phyloP scores from a whole-genome alignment of 2,329 filamentous ascomycete genomes.

The Colletotrichum sp. region DNA sequence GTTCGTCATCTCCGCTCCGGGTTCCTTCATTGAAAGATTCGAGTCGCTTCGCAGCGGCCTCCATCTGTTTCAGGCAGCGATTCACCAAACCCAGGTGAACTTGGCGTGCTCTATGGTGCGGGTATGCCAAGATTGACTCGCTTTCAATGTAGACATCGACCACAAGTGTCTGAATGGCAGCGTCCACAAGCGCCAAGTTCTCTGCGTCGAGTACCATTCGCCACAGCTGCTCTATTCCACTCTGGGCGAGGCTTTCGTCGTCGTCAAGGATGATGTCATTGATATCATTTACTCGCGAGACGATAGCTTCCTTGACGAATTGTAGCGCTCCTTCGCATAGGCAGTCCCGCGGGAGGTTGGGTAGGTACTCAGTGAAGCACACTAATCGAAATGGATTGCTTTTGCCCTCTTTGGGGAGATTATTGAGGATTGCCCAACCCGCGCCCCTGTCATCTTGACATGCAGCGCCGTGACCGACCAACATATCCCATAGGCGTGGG shows the following conservation, averaged over 20 bases:
- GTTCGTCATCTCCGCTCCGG: slow-evolving; percentile 52
- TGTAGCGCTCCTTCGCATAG: slow-evolving; percentile 68
- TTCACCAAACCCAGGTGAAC: slow-evolving; percentile 75
- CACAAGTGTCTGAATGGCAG: slow-evolving; percentile 74
- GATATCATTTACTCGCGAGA: slow-evolving; percentile 50
- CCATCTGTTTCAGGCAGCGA: slow-evolving; percentile 75
- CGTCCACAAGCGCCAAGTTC: slow-evolving; percentile 51
- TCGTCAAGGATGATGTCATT: slow-evolving; percentile 55
- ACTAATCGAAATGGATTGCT: slow-evolving; percentile 61
- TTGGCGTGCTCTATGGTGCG: slow-evolving; percentile 54
- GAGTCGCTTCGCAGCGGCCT: slow-evolving; percentile 64
- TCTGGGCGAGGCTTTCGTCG: slow-evolving; percentile 55
- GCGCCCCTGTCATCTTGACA: slow-evolving; percentile 65
- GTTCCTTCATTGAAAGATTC: slow-evolving; percentile 51
- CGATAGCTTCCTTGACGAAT: slow-evolving; percentile 61
- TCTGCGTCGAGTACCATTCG: slow-evolving; percentile 76
- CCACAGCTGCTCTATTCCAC: slow-evolving; percentile 78
- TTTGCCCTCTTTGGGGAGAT: slow-evolving; percentile 40
- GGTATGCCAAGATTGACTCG: slow-evolving; percentile 52
- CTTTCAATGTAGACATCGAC: slow-evolving; percentile 72
- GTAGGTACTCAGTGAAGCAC: slow-evolving; percentile 63
- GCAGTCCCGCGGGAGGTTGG: slow-evolving; percentile 58
- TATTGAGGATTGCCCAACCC: slow-evolving; percentile 73
- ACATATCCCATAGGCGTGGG: slow-evolving; percentile 71
- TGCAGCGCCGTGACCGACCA: slow-evolving; percentile 70